These are phyloP conservation scores for Xylaria sp. DNA, from an alignment of 2,329 filamentous ascomycete genomes.

Conservation along the genomic window DNA sequence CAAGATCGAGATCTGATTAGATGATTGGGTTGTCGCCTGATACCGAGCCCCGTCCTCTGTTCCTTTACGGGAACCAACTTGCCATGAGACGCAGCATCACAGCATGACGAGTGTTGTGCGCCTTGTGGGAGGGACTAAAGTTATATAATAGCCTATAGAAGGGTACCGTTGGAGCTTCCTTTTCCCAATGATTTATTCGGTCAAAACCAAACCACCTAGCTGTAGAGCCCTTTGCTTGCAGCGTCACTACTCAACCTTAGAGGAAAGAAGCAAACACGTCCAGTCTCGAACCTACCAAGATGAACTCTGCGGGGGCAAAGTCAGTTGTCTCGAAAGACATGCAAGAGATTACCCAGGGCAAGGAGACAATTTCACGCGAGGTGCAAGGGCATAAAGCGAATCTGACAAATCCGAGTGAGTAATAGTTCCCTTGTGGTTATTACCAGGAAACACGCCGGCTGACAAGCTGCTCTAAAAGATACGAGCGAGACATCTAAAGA, in stretches of 20 bases:
- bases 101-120: no score
- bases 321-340: conserved; percentile 50
- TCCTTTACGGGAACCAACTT: neutral
- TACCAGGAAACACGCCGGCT: neutral
- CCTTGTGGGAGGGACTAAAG: no score
- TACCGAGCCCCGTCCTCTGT: neutral
- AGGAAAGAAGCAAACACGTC: neutral
- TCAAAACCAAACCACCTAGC: neutral
- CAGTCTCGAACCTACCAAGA: conserved; percentile 18
- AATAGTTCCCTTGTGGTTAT: neutral
- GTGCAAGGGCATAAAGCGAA: conserved; percentile 53
- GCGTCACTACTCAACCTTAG: neutral
- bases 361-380: conserved; percentile 35
- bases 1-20: conserved; percentile 20
- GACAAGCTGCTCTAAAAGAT: conserved; percentile 37
- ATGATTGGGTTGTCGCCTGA: conserved; percentile 6
- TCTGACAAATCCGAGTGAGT: conserved; percentile 51
- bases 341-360: conserved; percentile 46
- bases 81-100: neutral
- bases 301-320: conserved; percentile 46
- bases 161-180: neutral
- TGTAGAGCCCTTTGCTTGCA: no score
- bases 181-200: neutral
- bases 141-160: no score
- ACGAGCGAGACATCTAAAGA: conserved; percentile 53